These are phyloP conservation scores for Volvox reticuliferus DNA, from an alignment of 139 green algal genomes.

Conservation along the genomic window DNA sequence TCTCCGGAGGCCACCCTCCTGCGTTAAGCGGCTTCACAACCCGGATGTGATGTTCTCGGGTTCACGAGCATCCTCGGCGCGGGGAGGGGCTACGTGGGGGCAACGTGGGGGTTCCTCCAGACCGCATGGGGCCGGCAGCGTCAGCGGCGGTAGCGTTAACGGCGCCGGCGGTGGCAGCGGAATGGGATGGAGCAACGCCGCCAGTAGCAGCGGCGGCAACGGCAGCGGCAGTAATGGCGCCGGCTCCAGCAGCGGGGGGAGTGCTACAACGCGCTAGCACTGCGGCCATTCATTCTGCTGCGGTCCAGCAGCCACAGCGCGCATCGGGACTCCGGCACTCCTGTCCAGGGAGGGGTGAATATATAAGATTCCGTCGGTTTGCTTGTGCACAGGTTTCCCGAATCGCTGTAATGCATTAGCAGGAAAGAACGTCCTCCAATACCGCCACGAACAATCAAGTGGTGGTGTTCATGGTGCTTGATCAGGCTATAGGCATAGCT, in stretches of 20 bases:
- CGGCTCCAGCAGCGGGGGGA: not conserved
- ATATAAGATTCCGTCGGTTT: too few species aligned
- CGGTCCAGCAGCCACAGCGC: too few species aligned
- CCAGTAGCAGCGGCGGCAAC: not conserved
- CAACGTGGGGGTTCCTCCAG: not conserved
- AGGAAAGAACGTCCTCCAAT: too few species aligned
- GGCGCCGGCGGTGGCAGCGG: not conserved
- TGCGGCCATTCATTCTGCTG: too few species aligned
- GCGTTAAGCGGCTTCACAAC: not conserved
- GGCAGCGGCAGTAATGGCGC: not conserved
- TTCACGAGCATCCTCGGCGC: not conserved
- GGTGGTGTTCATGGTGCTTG: too few species aligned
- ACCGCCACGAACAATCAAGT: too few species aligned
- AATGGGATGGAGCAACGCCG: not conserved
- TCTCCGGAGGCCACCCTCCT: constrained; percentile 2
- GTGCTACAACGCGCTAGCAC: too few species aligned
- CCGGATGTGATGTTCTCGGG: constrained; percentile 18
- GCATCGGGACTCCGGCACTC: too few species aligned
- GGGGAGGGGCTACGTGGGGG: not conserved
- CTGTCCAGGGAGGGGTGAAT: too few species aligned
- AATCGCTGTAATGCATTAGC: too few species aligned
- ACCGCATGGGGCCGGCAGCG: not conserved
- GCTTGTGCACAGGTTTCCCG: too few species aligned
- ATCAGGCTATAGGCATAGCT: too few species aligned
- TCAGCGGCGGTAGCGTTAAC: not conserved